Evolutionary conservation across 2,329 filamentous ascomycete genomes (phyloP), one percentile per base, ranked within the genome.

Genomic region (Triangularia setosa): DNA sequence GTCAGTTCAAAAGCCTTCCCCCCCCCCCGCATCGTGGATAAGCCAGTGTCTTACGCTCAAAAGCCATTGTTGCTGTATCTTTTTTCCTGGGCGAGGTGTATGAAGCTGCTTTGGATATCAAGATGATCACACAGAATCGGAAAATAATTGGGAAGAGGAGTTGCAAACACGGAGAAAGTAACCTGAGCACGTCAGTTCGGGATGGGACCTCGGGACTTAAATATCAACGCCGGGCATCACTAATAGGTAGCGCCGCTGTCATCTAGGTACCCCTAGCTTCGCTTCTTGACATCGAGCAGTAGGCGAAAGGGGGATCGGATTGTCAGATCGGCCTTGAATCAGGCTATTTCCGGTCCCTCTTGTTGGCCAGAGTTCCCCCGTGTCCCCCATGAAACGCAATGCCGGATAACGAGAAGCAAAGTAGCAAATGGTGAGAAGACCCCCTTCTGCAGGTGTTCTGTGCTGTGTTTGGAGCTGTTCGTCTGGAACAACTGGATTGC

Each of bases 31-130:
- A 48, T 40, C 12, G 21, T 25, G 8, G n/a, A 40, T 4, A 44
- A 27, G 25, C 14, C 16, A 25, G 57, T 7, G 24, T 48, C 35
- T 60, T 60, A 60, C 58, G 58, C 58, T 60, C 58, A 44, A 60
- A 60, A 48, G 58, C 24, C 58, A 60, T 60, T 60, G 24, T 60
- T 55, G 23, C 23, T 55, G 52, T 27, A 3, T 55, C 4, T 4
- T 25, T 55, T 14, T 55, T 55, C 52, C 18, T 14, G 11, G 6
- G 7, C 21, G n/a, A 21, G 9, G 3, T 48, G 8, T 2, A 21
- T 3, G 40, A 48, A 48, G 40, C 18, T 21, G 40, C 18, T 21
- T 21, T 55, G 23, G 52, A 27, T 55, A 16, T 16, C 21, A 55
- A 4, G 12, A 28, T 24, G n/a, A 12, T 55, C 23, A 55, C 52